Percentiles rank a stretch among this genome's conserved stretches.
These are phyloP conservation scores for Colletotrichum eremochloae DNA, from an alignment of 2,329 filamentous ascomycete genomes.

Conservation along the genomic window DNA sequence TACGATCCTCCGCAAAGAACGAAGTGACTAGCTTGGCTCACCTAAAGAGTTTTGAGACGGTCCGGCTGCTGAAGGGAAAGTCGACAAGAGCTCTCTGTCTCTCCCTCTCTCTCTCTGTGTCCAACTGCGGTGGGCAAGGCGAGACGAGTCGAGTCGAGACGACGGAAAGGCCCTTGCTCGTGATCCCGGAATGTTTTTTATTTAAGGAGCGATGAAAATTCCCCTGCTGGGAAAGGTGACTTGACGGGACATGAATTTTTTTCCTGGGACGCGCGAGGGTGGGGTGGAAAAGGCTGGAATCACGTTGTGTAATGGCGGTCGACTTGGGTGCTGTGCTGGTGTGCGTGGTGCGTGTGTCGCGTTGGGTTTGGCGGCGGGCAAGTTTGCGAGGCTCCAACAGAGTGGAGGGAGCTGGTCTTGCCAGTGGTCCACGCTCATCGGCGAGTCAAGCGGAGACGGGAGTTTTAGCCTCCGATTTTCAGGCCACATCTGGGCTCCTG, in stretches of 20 bases:
- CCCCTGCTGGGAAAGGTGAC: conserved; percentile 22
- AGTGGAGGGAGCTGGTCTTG: conserved; percentile 10
- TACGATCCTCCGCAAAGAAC: conserved; percentile 40
- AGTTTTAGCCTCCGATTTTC: conserved; percentile 40
- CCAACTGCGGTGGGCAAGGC: conserved; percentile 15
- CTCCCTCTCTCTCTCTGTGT: not conserved
- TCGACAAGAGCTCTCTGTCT: conserved; percentile 30
- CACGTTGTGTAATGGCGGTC: conserved; percentile 27
- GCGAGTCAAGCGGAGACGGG: conserved; percentile 40
- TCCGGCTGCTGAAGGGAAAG: conserved; percentile 4
- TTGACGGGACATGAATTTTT: conserved; percentile 30
- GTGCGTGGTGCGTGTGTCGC: conserved; percentile 14
- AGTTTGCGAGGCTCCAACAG: conserved; percentile 30
- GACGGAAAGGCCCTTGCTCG: conserved; percentile 31
- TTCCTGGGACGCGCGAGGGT: conserved; percentile 31
- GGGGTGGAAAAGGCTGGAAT: conserved; percentile 42
- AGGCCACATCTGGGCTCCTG: conserved; percentile 16
- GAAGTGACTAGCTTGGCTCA: conserved; percentile 41
- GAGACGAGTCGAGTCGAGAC: conserved; percentile 28
- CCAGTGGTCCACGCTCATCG: not conserved
- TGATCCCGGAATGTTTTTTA: conserved; percentile 40
- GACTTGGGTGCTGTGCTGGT: conserved; percentile 1
- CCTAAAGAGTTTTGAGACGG: conserved; percentile 32
- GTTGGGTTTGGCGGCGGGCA: conserved; percentile 34
- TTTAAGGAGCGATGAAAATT: conserved; percentile 27